A percentile compares a stretch with the other conserved stretches of the same genome.
Conservation (phyloP, 2,329 filamentous ascomycete species). For the Pseudogymnoascus sp. region DNA sequence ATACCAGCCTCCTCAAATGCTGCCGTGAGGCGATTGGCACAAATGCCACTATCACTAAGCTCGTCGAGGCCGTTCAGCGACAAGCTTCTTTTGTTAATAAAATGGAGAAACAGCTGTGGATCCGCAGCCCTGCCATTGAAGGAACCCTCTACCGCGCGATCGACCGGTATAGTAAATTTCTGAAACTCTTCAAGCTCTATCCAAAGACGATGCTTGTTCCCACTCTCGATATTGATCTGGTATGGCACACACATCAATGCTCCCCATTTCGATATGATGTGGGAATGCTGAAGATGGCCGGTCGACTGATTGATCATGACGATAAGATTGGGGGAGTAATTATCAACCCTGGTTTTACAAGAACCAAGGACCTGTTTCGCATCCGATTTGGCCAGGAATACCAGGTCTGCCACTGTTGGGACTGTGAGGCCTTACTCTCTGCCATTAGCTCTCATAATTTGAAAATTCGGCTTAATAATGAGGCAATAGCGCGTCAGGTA, state of each 20-base stretch:
- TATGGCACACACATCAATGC: conserved; percentile 38
- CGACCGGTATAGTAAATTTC: conserved; percentile 32
- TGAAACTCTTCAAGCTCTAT: conserved; percentile 28
- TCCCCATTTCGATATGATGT: conserved; percentile 24
- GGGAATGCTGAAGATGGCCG: conserved; percentile 13
- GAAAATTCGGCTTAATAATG: neutral
- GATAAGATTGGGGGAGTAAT: conserved; percentile 28
- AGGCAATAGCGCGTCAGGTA: neutral
- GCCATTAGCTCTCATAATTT: conserved; percentile 11
- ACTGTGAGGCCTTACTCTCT: conserved; percentile 29
- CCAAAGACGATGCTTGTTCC: conserved; percentile 29
- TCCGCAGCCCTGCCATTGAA: conserved; percentile 28
- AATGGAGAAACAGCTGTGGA: conserved; percentile 34
- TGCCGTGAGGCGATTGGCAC: neutral
- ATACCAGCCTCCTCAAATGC: neutral
- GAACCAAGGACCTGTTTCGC: conserved; percentile 26
- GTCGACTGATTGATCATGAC: conserved; percentile 23
- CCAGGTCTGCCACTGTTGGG: conserved; percentile 30
- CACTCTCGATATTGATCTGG: conserved; percentile 35
- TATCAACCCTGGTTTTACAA: conserved; percentile 23
- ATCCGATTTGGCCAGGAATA: conserved; percentile 31
- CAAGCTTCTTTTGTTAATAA: conserved; percentile 34
- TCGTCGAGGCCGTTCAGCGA: conserved; percentile 29
- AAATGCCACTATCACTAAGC: conserved; percentile 9
- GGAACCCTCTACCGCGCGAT: conserved; percentile 30